Base-by-base conservation (phyloP, 345 rosid species). In the Gossypium sturtianum region DNA sequence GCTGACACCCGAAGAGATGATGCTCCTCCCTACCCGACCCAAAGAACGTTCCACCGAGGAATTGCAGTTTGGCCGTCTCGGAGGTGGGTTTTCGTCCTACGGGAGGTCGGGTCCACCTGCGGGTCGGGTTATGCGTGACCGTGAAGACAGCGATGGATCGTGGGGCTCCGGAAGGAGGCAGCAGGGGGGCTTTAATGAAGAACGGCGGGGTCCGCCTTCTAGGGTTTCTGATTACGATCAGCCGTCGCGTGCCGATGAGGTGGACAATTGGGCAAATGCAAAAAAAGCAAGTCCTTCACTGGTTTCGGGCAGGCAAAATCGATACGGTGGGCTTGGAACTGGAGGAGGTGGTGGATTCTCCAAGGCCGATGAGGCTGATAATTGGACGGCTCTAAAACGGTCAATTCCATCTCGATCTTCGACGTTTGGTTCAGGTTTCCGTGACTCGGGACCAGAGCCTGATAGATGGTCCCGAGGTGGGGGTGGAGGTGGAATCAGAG, bases 11-110 rank as follows among this genome's bases (percentile, higher is more conserved):
- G 91, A 89, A 5, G 97, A 93, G 87, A 89, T 89, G 91, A 72
- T 83, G 73, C 87, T 85, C 73, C 94, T 96, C 23, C 99, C 98
- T 7, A 93, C 97, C 16, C 92, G 97, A n/a, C 99, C 99, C 29
- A 91, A 86, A 71, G 93, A 95, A 71, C 93, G 98, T 20, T 87
- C 97, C 54, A 84, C 89, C 1, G 98, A 95, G 43, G 99, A 91
- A 86, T 86, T 90, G 96, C 93, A 89, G 86, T 23, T 83, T 38
- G 93, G 97, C 12, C 83, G 94, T 58, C 87, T 87, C 3, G 95
- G 97, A 3, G 97, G 97, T 5, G 98, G 99, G 2, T 93, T 96
- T 79, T 76, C 91, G 49, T 81, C 82, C 61, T 93, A 88, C 12
- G 90, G 89, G 6, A 80, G 93, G 49, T 62, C 84, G 34, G 85